Conservation (phyloP, 2,329 filamentous ascomycete species). For the Fusarium austroafricanum region DNA sequence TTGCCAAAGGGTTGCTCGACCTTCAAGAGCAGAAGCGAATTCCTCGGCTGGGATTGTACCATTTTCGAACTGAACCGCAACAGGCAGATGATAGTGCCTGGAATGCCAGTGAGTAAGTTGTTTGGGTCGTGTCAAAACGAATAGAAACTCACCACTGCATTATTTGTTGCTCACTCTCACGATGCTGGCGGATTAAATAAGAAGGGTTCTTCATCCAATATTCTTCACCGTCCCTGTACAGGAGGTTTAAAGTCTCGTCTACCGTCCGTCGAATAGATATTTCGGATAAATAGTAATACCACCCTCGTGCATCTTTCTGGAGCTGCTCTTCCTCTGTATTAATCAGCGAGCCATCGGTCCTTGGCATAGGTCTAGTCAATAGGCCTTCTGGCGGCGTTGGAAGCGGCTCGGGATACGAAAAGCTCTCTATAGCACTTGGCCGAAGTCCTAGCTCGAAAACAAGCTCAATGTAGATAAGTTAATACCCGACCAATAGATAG, state of each 20-base stretch:
- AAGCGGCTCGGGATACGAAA: conserved; percentile 37
- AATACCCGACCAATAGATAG: background rate
- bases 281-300: conserved; percentile 40
- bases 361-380: background rate
- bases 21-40: conserved; percentile 19
- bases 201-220: conserved; percentile 17
- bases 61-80: conserved; percentile 21
- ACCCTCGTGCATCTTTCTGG: conserved; percentile 22
- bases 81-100: conserved; percentile 18
- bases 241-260: conserved; percentile 19
- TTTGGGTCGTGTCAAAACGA: background rate
- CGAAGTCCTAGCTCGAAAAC: conserved; percentile 14
- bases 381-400: conserved; percentile 24
- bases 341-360: background rate
- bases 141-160: conserved; percentile 8
- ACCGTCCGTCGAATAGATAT: conserved; percentile 40
- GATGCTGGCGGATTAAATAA: conserved; percentile 12
- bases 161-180: conserved; percentile 24
- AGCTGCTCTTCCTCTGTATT: background rate
- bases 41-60: conserved; percentile 3
- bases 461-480: conserved; percentile 4
- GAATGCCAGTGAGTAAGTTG: background rate
- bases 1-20: conserved; percentile 15
- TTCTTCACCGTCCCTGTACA: conserved; percentile 17
- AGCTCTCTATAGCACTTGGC: conserved; percentile 26